Base-by-base conservation (phyloP, 2,329 filamentous ascomycete genomes). In the Alternaria burnsii region DNA sequence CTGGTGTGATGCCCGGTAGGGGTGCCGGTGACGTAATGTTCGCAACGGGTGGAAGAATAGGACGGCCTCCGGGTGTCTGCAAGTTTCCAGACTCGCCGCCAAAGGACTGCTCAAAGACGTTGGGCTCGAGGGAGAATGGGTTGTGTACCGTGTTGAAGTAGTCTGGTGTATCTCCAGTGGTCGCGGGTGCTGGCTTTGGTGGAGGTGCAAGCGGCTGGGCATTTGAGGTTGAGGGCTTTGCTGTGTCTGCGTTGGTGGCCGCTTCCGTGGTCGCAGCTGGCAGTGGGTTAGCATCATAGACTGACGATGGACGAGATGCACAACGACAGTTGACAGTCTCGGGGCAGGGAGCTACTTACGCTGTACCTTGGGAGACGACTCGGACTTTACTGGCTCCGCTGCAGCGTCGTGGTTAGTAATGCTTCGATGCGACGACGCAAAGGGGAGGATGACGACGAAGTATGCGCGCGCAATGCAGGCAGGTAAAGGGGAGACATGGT, bases 21-120 rank as follows among this genome's bases (percentile, higher is more conserved):
- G 96, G 86, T 22, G 93, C 88, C 7, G 95, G 94, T 47, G 95
- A 98, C 24, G 95, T 96, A 71, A 99, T 86, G 65, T 93, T 87
- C 47, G 93, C 93, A 69, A 98, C 93, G 16, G 94, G 91, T 52
- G 95, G 95, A 64, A 99, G 84, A 73, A 97, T 90, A 40, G 86
- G 85, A 73, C 89, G 84, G 34, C 92, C 91, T 44, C 73, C 75
- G 16, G 94, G 93, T 32, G 94, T 97, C 78, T 97, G 92, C 70
- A 88, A 82, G 47, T 47, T 65, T 61, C 66, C 69, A 65, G 66
- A 67, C 42, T 67, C 67, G 34, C 66, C 70, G 55, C 88, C 89
- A 77, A 99, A 99, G 7, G 94, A 97, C 80, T 95, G 92, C 78
- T 98, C 95, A 74, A 99, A 98, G 9, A 95, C 94, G 80, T 99